phyloP scores from a whole-genome alignment of 2,329 filamentous ascomycete species.

The Chrysosporium queenslandicum region DNA sequence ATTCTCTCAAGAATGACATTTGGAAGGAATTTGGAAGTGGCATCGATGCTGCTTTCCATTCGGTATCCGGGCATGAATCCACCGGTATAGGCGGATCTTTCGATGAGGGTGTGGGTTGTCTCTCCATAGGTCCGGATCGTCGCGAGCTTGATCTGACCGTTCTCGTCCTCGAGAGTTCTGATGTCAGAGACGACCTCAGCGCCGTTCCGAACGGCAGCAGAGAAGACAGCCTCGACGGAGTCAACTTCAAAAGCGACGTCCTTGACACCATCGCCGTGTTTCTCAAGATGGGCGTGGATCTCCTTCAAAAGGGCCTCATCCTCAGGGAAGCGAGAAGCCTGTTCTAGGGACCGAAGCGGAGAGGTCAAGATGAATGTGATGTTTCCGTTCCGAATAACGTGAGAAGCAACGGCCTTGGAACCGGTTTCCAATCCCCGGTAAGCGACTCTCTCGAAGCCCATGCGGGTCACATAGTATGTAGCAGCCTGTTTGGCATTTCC shows the following conservation, averaged over 20 bases:
- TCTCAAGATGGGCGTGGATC: conserved; percentile 72
- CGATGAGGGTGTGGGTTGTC: conserved; percentile 85
- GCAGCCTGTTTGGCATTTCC: conserved; percentile 95
- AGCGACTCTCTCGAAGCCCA: conserved; percentile 74
- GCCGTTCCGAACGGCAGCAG: conserved; percentile 52
- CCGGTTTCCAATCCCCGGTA: conserved; percentile 85
- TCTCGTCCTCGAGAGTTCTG: conserved; percentile 51
- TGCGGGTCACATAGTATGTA: conserved; percentile 74
- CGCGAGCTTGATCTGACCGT: conserved; percentile 61
- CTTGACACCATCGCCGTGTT: conserved; percentile 87
- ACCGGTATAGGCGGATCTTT: conserved; percentile 59
- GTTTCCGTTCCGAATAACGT: conserved; percentile 49
- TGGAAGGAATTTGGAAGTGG: conserved; percentile 46
- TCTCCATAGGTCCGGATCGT: conserved; percentile 88
- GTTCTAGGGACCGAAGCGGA: conserved; percentile 50
- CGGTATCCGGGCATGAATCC: conserved; percentile 77
- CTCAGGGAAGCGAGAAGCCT: conserved; percentile 48
- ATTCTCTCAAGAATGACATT: conserved; percentile 60
- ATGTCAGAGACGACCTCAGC: conserved; percentile 33
- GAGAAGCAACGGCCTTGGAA: conserved; percentile 67
- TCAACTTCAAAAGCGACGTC: conserved; percentile 95
- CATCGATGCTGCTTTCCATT: conserved; percentile 41
- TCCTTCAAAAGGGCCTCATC: conserved; percentile 59
- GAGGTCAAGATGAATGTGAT: conserved; percentile 38
- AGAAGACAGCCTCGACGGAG: conserved; percentile 69